Base-by-base conservation (phyloP, 495 filamentous ascomycete species). In the Annulohypoxylon stygium region DNA sequence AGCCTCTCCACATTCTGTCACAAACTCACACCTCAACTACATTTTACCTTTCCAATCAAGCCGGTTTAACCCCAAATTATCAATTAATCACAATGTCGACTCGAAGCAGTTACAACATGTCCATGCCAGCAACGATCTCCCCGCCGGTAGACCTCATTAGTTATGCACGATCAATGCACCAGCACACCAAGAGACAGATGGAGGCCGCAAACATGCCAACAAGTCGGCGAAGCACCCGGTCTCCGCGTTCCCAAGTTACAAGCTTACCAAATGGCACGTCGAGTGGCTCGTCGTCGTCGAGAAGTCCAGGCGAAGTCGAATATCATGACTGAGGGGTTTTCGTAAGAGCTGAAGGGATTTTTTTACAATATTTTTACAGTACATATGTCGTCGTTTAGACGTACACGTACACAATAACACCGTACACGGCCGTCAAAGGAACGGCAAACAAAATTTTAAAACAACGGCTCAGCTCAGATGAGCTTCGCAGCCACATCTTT, bases 101-200 rank as follows among this genome's bases (percentile, higher is more conserved):
- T 51, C 79, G 76, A 67, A 69, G 68, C 26, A 57, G 73, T 11
- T 81, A 76, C 55, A 75, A 76, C 6, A 70, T 73, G 18, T 47
- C 77, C 55, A 78, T 82, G 73, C 71, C 81, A 30, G 9, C 75
- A 10, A 78, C 80, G 0, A 78, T 84, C 14, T 76, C 83, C 3
- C 81, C 83, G 3, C 84, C 84, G 5, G n/a, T 75, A 53, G 82
- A 86, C 59, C 70, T 86, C 16, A 74, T 82, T 12, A 79, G 78
- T 9, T 86, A 86, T 61, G 73, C 82, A 3, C 81, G 84, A 59
- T 81, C 78, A 50, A 86, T 86, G 84, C 83, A 83, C 61, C 80
- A 82, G 48, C 84, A 86, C 68, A 86, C 84, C 58, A 86, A 86
- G 79, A 71, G 81, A 34, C 84, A 86, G 75, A 86, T 86, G 83